Percentiles rank a stretch among this genome's conserved stretches.
Evolutionary conservation across 352 stramenopile genomes (phyloP).

Genomic region (Phytopythium litorale): DNA sequence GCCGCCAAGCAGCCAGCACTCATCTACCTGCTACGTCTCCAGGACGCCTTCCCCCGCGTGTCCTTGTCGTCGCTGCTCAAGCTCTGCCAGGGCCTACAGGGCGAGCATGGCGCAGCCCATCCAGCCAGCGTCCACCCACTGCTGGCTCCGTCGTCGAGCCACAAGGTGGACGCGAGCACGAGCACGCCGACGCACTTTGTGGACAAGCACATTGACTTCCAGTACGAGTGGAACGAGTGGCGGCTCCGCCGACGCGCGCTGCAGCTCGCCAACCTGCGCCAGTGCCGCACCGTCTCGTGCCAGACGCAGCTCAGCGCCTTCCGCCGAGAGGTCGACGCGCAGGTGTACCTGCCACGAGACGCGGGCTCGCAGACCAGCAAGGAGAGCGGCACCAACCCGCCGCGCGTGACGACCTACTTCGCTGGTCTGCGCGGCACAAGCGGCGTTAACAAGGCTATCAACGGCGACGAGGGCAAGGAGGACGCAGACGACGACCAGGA

Average conservation of each 20-base stretch:
- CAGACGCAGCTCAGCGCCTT: slow-evolving; percentile 91
- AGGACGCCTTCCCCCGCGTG: slow-evolving; percentile 82
- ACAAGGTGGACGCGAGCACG: slow-evolving; percentile 86
- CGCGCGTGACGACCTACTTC: slow-evolving; percentile 75
- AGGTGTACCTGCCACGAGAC: slow-evolving; percentile 76
- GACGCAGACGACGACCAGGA: slow-evolving; percentile 21
- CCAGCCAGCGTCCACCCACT: slow-evolving; percentile 46
- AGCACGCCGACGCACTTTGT: slow-evolving; percentile 91
- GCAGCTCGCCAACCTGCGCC: slow-evolving; percentile 89
- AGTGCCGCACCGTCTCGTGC: slow-evolving; percentile 83
- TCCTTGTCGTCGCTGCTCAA: slow-evolving; percentile 69
- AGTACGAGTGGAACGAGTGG: slow-evolving; percentile 96
- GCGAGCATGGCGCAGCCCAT: slow-evolving; percentile 18
- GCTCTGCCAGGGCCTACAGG: slow-evolving; percentile 42
- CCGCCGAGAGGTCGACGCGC: slow-evolving; percentile 80
- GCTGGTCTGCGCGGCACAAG: slow-evolving; percentile 37
- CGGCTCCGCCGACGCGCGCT: slow-evolving; percentile 85
- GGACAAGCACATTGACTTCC: slow-evolving; percentile 88
- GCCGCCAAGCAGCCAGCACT: slow-evolving; percentile 82
- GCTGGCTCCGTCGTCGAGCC: slow-evolving; percentile 36
- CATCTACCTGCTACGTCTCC: slow-evolving; percentile 90
- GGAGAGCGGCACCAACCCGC: slow-evolving; percentile 80
- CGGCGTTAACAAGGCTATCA: slow-evolving; percentile 8
- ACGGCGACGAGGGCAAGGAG: slow-evolving; percentile 24
- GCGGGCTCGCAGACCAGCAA: slow-evolving; percentile 80